Evolutionary conservation across 805 yeast species (phyloP), one percentile per base, ranked within the genome.

Genomic region (Wickerhamomyces strasburgensis): DNA sequence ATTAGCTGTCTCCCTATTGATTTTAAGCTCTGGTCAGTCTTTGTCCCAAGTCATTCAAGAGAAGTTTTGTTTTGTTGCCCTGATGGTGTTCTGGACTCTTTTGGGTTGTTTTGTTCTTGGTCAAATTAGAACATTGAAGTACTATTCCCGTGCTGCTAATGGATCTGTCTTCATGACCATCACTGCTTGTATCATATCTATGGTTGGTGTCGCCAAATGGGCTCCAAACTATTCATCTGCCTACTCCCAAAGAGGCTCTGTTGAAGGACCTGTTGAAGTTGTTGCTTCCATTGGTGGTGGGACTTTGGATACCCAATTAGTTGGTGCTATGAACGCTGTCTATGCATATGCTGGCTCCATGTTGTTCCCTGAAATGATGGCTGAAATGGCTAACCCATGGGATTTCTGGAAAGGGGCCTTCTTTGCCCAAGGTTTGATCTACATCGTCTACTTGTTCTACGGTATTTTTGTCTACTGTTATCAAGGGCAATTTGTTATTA

Each of bases 331-430:
- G 54, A 69, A 69, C 48, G 61, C 70, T 43, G 70, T 71, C 14
- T 70, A 64, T 49, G 65, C 73, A 3, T 70, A 67, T 58, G 75
- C 74, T 27, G 76, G 75, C 43, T 70, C 75, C n/a, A 61, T 70
- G 43, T 64, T 69, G 34, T 70, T 68, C 54, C 61, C 67, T 14
- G 73, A 70, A 46, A 61, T 70, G 34, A 57, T 71, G 56, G 66
- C 75, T 9, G 75, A 70, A 49, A 64, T 70, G 72, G 58, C 53
- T 38, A 58, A 67, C 33, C 75, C 75, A 7, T 54, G 55, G 60
- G 75, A 70, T 39, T 70, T 70, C 54, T 60, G 70, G 65, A 67
- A 68, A 50, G 73, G 73, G 31, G 62, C 69, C 65, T 41, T 61
- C 14, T 43, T 56, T 29, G 72, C 73, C 16, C 71, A 70, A 46